These are phyloP conservation scores for Cryptosporidium muris DNA, from an alignment of 169 alveolate genomes.

Conservation along the genomic window DNA sequence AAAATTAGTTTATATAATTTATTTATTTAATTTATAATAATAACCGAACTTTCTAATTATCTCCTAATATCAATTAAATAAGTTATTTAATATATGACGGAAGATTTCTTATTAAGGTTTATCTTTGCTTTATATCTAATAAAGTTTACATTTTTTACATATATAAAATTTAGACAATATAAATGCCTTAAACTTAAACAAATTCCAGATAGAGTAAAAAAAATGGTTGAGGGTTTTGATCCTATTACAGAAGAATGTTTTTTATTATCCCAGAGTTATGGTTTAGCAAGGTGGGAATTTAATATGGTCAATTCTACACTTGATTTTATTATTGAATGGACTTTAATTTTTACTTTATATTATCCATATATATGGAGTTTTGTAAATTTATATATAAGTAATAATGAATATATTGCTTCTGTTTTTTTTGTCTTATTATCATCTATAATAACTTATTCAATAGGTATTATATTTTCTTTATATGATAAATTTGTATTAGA, in stretches of 20 bases:
- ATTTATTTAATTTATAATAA: too few species aligned
- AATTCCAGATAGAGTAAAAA: conserved; percentile 22
- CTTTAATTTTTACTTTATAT: background rate
- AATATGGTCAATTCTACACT: conserved; percentile 9
- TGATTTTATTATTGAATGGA: conserved; percentile 39
- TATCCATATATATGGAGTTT: conserved; percentile 46
- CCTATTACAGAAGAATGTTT: conserved; percentile 20
- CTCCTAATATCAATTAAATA: too few species aligned
- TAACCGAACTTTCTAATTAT: too few species aligned
- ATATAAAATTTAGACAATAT: conserved; percentile 48
- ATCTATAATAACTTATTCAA: conserved; percentile 19
- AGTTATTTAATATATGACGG: background rate
- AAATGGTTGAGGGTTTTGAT: conserved; percentile 40
- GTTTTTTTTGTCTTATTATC: conserved; percentile 25
- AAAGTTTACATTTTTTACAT: conserved; percentile 13
- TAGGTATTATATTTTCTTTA: conserved; percentile 25
- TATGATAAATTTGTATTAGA: conserved; percentile 52
- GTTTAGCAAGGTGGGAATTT: conserved; percentile 25
- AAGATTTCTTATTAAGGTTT: background rate
- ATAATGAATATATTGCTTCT: conserved; percentile 49
- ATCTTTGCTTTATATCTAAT: conserved; percentile 13
- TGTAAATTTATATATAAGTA: conserved; percentile 17
- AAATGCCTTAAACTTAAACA: conserved; percentile 34
- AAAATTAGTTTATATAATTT: too few species aligned
- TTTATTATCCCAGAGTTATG: conserved; percentile 34